Percentiles rank a stretch among this genome's conserved stretches.
phyloP scores from a whole-genome alignment of 371 early-diverging fungal genomes.

The Apophysomyces ossiformis region DNA sequence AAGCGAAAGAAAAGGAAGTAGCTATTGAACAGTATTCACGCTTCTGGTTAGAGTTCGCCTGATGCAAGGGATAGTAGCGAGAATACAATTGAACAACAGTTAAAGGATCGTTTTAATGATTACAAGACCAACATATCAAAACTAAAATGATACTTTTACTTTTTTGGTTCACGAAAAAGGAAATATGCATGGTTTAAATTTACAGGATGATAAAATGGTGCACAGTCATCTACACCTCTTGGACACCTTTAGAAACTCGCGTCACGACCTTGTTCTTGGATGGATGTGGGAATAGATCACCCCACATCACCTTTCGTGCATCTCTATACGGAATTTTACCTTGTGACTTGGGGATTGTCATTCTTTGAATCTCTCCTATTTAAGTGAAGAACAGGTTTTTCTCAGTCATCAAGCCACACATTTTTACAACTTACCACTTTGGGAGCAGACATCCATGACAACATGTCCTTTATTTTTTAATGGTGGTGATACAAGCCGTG shows the following conservation, averaged over 20 bases:
- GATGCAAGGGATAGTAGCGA: background rate
- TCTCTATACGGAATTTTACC: constrained; percentile 78
- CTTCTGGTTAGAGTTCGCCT: background rate
- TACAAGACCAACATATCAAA: background rate
- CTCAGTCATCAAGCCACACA: constrained; percentile 1
- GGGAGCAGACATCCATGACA: constrained; percentile 71
- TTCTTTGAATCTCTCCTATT: constrained; percentile 64
- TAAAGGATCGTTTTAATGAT: constrained; percentile 13
- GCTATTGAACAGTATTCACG: background rate
- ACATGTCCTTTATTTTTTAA: constrained; percentile 81
- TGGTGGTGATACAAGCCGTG: constrained; percentile 74
- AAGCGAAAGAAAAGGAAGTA: constrained; percentile 1
- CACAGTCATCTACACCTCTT: background rate
- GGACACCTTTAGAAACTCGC: constrained; percentile 25
- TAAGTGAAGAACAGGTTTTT: background rate
- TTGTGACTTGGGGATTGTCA: constrained; percentile 75
- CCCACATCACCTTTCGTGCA: constrained; percentile 82
- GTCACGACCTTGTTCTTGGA: constrained; percentile 61
- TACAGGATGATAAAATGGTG: background rate
- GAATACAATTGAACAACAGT: constrained; percentile 5
- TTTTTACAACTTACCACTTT: constrained; percentile 39
- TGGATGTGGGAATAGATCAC: constrained; percentile 81
- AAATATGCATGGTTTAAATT: no score
- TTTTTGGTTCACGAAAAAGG: background rate
- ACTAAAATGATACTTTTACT: background rate